Conservation (phyloP, 805 yeast genomes). For the Lipomyces orientalis region DNA sequence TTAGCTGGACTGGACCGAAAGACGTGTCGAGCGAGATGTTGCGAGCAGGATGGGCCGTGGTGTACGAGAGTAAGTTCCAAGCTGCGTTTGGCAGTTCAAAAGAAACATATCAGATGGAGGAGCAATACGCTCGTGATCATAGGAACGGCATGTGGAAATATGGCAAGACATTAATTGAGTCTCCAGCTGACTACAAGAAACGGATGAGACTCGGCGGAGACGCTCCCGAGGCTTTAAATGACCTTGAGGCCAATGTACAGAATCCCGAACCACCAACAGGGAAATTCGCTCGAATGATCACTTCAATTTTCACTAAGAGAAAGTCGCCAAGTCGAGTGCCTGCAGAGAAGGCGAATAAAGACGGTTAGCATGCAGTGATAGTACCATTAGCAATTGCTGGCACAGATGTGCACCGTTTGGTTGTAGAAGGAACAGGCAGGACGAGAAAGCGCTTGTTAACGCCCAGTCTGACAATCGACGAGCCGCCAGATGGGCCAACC, state of each 20-base stretch:
- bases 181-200: neutral
- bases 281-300: neutral
- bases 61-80: slow-evolving; percentile 80
- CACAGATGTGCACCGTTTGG: neutral
- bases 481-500: neutral
- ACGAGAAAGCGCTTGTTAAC: neutral
- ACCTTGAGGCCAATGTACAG: neutral
- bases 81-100: slow-evolving; percentile 69
- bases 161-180: neutral
- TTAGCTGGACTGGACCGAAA: slow-evolving; percentile 68
- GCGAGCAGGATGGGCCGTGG: slow-evolving; percentile 78
- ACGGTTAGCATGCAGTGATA: neutral
- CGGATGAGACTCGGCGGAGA: neutral
- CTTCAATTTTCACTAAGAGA: neutral
- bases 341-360: neutral
- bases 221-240: neutral
- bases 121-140: slow-evolving; percentile 17
- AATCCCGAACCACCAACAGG: neutral
- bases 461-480: neutral
- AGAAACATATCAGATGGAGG: slow-evolving; percentile 13
- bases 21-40: slow-evolving; percentile 92
- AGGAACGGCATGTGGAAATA: slow-evolving; percentile 33
- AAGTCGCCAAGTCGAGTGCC: neutral
- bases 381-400: neutral
- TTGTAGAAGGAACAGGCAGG: neutral